Evolutionary conservation across 805 yeast species (phyloP), one percentile per base, ranked within the genome.

Genomic region (Teunomyces kruisii): DNA sequence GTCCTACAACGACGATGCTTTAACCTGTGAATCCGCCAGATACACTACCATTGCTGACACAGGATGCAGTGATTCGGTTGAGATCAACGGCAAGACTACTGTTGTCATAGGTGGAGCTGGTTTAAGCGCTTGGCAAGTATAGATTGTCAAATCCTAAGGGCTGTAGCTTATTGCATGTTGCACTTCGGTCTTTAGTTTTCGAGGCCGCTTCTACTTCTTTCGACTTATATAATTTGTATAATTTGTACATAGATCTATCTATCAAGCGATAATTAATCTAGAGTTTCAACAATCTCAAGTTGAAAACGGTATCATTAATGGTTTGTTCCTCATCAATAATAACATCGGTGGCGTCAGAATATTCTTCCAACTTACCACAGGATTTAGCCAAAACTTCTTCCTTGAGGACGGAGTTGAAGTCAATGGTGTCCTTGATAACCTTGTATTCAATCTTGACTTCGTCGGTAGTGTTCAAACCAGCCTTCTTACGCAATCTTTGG

Each of bases 401-500:
- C 68, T 94, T 91, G 50, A 94, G 75, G 48, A 89, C 81, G 13
- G 69, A 66, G 37, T 75, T 81, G 45, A 91, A 73, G 40, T 74
- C 80, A 56, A 86, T 78, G 48, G 88, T 81, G 58, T 84, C 90
- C 53, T 81, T 78, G 46, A 70, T 55, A 49, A 90, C 64, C 52
- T 80, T 72, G 69, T 88, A 88, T 69, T 92, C 90, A 48, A 94
- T 96, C 52, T 80, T 67, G 42, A 94, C 95, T 56, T 94, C 99
- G 64, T 94, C 99, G 37, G 97, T 92, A 50, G 96, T 91, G 62
- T 87, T 87, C 61, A 94, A 78, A 28, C 96, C 96, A 52, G 88
- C 90, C 79, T 91, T 90, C 85, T 94, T 94, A 73, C 99, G 86
- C 64, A 91, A 81, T 68, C 96, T 86, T 78, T 94, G 99, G 55